Evolutionary conservation across 768 basidiomycete genomes (phyloP), one percentile per base, ranked within the genome.

Genomic region (Termitomyces sp.): DNA sequence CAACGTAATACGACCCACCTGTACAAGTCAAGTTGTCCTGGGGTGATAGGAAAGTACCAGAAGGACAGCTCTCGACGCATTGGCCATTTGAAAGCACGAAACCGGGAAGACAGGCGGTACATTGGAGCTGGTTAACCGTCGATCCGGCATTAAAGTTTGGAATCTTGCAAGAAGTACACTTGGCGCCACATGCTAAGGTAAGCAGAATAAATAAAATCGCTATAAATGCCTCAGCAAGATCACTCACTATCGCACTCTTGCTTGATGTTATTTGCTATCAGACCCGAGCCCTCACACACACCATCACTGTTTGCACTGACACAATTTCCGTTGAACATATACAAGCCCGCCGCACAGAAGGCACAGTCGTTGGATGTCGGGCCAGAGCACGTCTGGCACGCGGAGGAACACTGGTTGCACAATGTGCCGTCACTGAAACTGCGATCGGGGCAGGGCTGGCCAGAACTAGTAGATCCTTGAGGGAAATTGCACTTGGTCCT

Each of bases 241-340:
- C 39, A 79, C 88, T 71, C 65, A 93, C 92, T 82, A 66, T 95
- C 91, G 67, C 93, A 95, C 64, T 86, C 83, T n/a, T 81, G 74
- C 73, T 93, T 95, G 68, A 81, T 79, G 64, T 91, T 92, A 63
- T 96, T 89, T 22, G 85, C 91, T 36, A 95, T 82, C 61, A 90
- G 74, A 46, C 77, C 82, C 10, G 89, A 80, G 7, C 85, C 85
- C 45, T 81, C 74, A 72, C 94, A 96, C 9, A 91, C 82, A 3
- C 94, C 94, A 59, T 82, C 78, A 16, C 71, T 72, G 66, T 86
- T 81, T 33, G 86, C 76, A 47, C 77, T 70, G 18, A 93, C 89
- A 67, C 94, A 95, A 45, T 68, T 76, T 0, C 91, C 89, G 50
- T 88, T 85, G 56, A 90, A 78, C 20, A 80, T 68, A 62, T 81